phyloP scores from a whole-genome alignment of 495 filamentous ascomycete species.

The Penicilliopsis zonata region DNA sequence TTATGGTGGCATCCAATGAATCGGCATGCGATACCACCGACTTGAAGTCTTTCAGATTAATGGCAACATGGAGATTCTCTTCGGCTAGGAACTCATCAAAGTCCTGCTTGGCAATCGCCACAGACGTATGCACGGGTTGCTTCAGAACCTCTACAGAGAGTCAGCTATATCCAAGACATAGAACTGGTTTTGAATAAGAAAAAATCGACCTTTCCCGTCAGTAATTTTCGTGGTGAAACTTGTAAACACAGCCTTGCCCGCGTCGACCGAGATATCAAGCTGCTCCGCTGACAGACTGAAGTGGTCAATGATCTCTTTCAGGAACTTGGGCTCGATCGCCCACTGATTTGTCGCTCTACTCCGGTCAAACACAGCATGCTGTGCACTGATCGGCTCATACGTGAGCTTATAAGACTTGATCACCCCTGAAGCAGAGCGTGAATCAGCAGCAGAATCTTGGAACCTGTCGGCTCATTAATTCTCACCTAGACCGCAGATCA shows the following conservation, averaged over 20 bases:
- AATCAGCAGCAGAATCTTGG: not conserved
- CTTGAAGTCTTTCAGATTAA: slow-evolving; percentile 91
- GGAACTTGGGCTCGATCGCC: slow-evolving; percentile 59
- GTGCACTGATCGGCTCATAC: slow-evolving; percentile 69
- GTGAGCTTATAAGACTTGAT: slow-evolving; percentile 86
- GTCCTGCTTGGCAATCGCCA: slow-evolving; percentile 74
- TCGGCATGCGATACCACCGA: slow-evolving; percentile 80
- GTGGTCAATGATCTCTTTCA: slow-evolving; percentile 81
- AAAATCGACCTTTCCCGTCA: slow-evolving; percentile 75
- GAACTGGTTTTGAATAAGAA: not conserved
- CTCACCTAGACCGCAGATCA: slow-evolving; percentile 76
- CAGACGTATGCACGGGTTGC: slow-evolving; percentile 85
- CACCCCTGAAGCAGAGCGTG: slow-evolving; percentile 44
- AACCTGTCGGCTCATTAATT: not conserved
- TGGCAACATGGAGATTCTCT: slow-evolving; percentile 72
- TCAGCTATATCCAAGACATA: slow-evolving; percentile 3
- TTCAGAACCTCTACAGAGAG: slow-evolving; percentile 63
- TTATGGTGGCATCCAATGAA: slow-evolving; percentile 54
- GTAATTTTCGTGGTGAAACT: slow-evolving; percentile 90
- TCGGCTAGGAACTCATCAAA: slow-evolving; percentile 75
- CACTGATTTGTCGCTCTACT: slow-evolving; percentile 60
- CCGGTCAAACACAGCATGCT: slow-evolving; percentile 80
- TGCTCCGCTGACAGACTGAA: slow-evolving; percentile 87
- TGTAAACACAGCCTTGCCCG: slow-evolving; percentile 63
- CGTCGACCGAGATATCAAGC: slow-evolving; percentile 72